Conservation (phyloP, 2,329 filamentous ascomycete genomes). For the Exophiala viscosa region DNA sequence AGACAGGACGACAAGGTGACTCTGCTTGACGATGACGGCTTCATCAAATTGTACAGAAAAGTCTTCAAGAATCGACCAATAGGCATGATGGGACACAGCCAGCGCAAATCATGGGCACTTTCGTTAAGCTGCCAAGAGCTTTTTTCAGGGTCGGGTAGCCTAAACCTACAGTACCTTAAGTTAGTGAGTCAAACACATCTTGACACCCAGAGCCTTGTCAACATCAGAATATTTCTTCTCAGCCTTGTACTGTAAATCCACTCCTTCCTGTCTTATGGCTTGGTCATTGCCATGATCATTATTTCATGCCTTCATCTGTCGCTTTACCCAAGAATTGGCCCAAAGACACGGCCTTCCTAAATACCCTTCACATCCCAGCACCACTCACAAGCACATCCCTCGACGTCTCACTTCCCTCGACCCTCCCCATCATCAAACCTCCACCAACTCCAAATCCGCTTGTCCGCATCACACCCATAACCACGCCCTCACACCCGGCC, state of each 20-base stretch:
- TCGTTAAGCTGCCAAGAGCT: too few relatives aligned
- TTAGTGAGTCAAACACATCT: too few relatives aligned
- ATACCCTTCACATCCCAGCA: conserved; percentile 27
- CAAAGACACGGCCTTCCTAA: conserved; percentile 15
- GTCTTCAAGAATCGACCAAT: too few relatives aligned
- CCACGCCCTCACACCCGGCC: conserved; percentile 44
- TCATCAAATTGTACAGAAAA: too few relatives aligned
- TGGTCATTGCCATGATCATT: background rate
- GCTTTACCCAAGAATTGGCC: conserved; percentile 24
- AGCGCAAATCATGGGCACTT: too few relatives aligned
- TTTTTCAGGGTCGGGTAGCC: too few relatives aligned
- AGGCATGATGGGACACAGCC: too few relatives aligned
- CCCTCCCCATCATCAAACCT: conserved; percentile 7
- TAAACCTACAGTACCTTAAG: too few relatives aligned
- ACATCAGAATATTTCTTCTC: too few relatives aligned
- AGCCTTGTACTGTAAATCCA: background rate
- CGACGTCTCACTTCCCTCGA: background rate
- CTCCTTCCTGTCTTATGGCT: background rate
- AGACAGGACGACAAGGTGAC: too few relatives aligned
- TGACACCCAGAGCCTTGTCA: too few relatives aligned
- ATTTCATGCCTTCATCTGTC: background rate
- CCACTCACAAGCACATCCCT: conserved; percentile 3
- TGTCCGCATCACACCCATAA: conserved; percentile 43
- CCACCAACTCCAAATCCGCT: conserved; percentile 23
- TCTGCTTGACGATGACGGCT: too few relatives aligned